A percentile compares a stretch with the other conserved stretches of the same genome.
Conservation (phyloP, 345 rosid species). For the Anastatica hierochuntica region DNA sequence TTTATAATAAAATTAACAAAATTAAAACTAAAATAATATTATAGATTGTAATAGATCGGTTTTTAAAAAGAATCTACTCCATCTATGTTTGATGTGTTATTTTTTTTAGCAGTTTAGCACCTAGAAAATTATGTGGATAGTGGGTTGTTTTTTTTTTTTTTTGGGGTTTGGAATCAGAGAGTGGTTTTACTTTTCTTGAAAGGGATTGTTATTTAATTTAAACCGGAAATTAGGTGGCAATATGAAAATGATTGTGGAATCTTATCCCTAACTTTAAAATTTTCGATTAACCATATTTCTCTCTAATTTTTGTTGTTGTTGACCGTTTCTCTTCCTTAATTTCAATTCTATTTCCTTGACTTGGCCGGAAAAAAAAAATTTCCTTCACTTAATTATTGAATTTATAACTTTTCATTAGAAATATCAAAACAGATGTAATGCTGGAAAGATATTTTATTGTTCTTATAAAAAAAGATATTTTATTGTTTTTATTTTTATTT, state of each 20-base stretch:
- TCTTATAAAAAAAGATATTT: too few relatives aligned
- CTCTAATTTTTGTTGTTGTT: background rate
- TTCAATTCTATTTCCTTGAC: background rate
- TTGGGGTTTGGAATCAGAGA: background rate
- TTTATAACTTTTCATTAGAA: background rate
- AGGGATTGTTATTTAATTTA: conserved; percentile 13
- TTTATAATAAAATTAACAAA: too few relatives aligned
- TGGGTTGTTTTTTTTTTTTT: background rate
- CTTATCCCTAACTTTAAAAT: conserved; percentile 13
- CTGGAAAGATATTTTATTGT: conserved; percentile 2
- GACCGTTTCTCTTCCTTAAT: conserved; percentile 13
- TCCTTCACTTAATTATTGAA: conserved; percentile 4
- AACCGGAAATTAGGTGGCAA: conserved; percentile 20
- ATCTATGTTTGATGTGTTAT: too few relatives aligned
- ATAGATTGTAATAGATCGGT: too few relatives aligned
- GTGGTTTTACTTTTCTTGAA: conserved; percentile 25
- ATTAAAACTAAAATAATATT: too few relatives aligned
- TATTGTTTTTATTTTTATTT: too few relatives aligned
- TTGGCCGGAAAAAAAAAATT: too few relatives aligned
- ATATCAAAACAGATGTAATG: background rate
- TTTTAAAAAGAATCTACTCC: too few relatives aligned
- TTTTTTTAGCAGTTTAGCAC: conserved; percentile 2
- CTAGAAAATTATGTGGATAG: conserved; percentile 6
- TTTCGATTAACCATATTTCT: background rate
- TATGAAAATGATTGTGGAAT: conserved; percentile 14